Evolutionary conservation across 768 basidiomycete species (phyloP).

Genomic region (Coprinopsis marcescibilis): DNA sequence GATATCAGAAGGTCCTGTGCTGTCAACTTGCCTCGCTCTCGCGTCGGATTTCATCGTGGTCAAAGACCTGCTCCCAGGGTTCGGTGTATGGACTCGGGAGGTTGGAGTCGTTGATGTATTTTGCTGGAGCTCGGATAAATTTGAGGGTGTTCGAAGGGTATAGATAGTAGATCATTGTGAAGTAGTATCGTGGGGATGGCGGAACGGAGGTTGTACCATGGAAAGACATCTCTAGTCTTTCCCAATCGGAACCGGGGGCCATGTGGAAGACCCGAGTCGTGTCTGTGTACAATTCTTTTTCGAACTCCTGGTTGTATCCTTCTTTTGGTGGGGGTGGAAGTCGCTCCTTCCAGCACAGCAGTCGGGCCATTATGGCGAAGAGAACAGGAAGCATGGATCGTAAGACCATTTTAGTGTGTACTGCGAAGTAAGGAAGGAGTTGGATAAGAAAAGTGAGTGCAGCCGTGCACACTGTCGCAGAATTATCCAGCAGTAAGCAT

Average conservation of each 20-base stretch:
- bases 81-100: conserved; percentile 58
- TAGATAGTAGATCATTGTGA: conserved; percentile 80
- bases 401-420: conserved; percentile 51
- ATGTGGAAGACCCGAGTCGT: conserved; percentile 33
- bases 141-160: conserved; percentile 85
- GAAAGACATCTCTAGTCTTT: conserved; percentile 58
- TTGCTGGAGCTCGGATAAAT: conserved; percentile 66
- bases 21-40: conserved; percentile 58
- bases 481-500: conserved; percentile 70
- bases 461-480: conserved; percentile 62
- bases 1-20: background rate
- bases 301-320: conserved; percentile 26
- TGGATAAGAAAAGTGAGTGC: conserved; percentile 62
- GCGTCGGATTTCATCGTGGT: conserved; percentile 63
- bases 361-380: conserved; percentile 60
- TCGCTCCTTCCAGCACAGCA: conserved; percentile 70
- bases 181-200: conserved; percentile 61
- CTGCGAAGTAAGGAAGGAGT: conserved; percentile 69
- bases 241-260: conserved; percentile 61
- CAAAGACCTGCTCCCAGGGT: conserved; percentile 65
- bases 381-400: conserved; percentile 58
- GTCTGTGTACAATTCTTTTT: conserved; percentile 36
- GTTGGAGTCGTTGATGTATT: conserved; percentile 50
- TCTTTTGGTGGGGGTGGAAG: conserved; percentile 28
- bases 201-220: conserved; percentile 43